These are phyloP conservation scores for Tubosaeta sp. DNA, from an alignment of 768 basidiomycete genomes.

Conservation along the genomic window DNA sequence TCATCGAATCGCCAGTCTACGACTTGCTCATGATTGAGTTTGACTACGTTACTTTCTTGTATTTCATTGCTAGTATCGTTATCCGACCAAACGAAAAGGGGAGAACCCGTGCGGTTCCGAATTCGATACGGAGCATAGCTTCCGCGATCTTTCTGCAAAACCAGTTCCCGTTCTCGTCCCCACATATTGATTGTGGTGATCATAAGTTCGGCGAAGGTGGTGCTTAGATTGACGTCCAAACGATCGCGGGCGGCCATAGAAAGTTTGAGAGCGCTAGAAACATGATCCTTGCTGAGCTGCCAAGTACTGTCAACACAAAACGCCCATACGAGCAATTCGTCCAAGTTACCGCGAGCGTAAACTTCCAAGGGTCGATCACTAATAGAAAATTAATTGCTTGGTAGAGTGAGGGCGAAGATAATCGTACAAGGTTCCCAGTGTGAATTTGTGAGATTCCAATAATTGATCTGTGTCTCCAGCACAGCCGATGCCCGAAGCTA, in stretches of 20 bases:
- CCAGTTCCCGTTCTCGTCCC: conserved; percentile 67
- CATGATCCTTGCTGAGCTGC: conserved; percentile 52
- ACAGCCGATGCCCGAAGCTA: conserved; percentile 84
- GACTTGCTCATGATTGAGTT: conserved; percentile 68
- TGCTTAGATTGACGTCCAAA: conserved; percentile 87
- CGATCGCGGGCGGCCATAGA: conserved; percentile 73
- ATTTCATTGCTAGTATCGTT: conserved; percentile 48
- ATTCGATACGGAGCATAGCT: conserved; percentile 92
- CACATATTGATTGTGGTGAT: conserved; percentile 69
- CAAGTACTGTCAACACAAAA: conserved; percentile 8
- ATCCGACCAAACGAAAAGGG: conserved; percentile 84
- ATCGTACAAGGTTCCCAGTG: conserved; percentile 91
- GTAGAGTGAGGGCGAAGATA: conserved; percentile 6
- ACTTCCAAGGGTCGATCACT: conserved; percentile 97
- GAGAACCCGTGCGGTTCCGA: conserved; percentile 84
- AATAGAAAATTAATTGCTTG: conserved; percentile 8
- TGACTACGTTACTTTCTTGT: conserved; percentile 48
- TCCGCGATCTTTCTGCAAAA: conserved; percentile 75
- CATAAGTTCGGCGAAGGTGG: conserved; percentile 83
- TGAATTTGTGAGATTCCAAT: conserved; percentile 96
- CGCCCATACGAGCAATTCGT: not conserved
- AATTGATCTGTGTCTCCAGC: conserved; percentile 79
- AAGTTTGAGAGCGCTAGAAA: conserved; percentile 50
- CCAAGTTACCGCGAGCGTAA: conserved; percentile 58
- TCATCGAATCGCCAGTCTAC: conserved; percentile 98